phyloP scores from a whole-genome alignment of 306 rosid genomes.

The Adenanthera pavonina region DNA sequence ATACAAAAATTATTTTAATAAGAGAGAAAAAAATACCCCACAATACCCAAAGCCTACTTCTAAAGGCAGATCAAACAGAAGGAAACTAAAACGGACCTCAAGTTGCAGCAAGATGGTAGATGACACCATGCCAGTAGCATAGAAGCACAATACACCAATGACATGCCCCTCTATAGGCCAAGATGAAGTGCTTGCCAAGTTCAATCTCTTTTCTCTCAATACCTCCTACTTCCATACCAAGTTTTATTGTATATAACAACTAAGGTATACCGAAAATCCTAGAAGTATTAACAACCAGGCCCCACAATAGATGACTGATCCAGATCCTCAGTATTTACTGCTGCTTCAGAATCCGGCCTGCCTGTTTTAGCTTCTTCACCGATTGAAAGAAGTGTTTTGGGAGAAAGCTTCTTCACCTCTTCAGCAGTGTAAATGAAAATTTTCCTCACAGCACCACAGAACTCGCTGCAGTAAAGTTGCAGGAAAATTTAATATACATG shows the following conservation, averaged over 20 bases:
- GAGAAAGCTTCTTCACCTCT: slow-evolving; percentile 89
- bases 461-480: slow-evolving; percentile 72
- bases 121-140: slow-evolving; percentile 8
- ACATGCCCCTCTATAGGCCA: neutral
- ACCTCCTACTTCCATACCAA: slow-evolving; percentile 44
- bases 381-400: slow-evolving; percentile 71
- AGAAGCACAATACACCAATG: slow-evolving; percentile 3
- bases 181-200: slow-evolving; percentile 21
- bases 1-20: slow-evolving; percentile 26
- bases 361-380: slow-evolving; percentile 62
- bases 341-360: slow-evolving; percentile 68
- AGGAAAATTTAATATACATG: slow-evolving; percentile 23
- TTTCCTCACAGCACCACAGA: slow-evolving; percentile 91
- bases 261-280: slow-evolving; percentile 20
- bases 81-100: slow-evolving; percentile 33
- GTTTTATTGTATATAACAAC: slow-evolving; percentile 44
- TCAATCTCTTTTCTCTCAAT: slow-evolving; percentile 35
- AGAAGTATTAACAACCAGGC: slow-evolving; percentile 58
- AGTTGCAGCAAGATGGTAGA: neutral
- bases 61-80: slow-evolving; percentile 44
- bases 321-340: slow-evolving; percentile 74
- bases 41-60: slow-evolving; percentile 46
- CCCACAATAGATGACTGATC: slow-evolving; percentile 81
- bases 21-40: slow-evolving; percentile 31
- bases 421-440: slow-evolving; percentile 88